phyloP scores from a whole-genome alignment of 2,329 filamentous ascomycete genomes.

The Dendryphion nanum region DNA sequence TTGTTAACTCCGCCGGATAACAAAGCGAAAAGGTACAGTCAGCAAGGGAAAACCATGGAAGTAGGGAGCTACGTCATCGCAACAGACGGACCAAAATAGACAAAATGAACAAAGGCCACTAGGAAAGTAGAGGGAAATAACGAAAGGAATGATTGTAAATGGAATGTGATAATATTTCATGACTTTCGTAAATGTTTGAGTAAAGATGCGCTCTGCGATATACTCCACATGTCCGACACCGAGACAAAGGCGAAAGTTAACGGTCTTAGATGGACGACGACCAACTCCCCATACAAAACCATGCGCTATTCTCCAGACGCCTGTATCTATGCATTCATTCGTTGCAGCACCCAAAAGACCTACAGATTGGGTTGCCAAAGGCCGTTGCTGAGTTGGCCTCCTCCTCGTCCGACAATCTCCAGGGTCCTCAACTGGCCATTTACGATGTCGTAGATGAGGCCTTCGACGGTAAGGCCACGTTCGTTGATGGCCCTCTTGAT shows the following conservation, averaged over 20 bases:
- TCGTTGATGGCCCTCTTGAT: slow-evolving; percentile 70
- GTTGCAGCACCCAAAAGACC: no score
- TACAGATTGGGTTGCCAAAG: slow-evolving; percentile 11
- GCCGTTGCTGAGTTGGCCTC: slow-evolving; percentile 13
- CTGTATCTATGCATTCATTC: not conserved
- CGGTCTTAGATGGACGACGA: not conserved
- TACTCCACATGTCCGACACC: not conserved
- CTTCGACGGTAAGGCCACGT: slow-evolving; percentile 71
- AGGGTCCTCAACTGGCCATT: slow-evolving; percentile 56
- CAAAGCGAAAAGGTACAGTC: no score
- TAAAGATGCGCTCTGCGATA: not conserved
- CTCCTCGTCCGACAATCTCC: slow-evolving; percentile 33
- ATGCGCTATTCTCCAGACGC: not conserved
- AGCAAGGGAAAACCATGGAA: no score
- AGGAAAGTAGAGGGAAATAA: no score
- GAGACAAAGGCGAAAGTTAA: no score
- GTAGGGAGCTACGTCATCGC: no score
- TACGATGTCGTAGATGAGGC: slow-evolving; percentile 69
- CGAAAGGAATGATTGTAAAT: no score
- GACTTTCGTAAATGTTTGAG: no score
- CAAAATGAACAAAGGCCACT: no score
- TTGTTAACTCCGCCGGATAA: no score
- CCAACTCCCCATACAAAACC: not conserved
- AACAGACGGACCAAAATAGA: no score
- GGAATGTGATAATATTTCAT: no score